Percentiles rank a stretch among this genome's conserved stretches.
These are phyloP conservation scores for Bipolaris oryzae DNA, from an alignment of 2,329 filamentous ascomycete species.

Conservation along the genomic window DNA sequence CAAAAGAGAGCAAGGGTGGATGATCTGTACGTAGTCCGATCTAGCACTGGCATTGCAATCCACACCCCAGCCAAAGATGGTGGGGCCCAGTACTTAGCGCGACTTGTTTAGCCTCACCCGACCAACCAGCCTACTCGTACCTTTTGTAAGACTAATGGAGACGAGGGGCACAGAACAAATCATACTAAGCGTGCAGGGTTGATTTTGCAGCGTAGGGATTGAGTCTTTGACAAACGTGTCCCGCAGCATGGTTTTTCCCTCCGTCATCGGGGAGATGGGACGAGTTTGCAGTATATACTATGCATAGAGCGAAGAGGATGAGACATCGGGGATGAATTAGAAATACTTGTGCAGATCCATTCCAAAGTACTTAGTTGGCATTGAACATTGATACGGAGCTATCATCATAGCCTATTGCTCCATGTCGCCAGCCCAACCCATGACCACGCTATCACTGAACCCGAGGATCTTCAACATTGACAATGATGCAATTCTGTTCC, in stretches of 20 bases:
- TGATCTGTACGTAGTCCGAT: not conserved
- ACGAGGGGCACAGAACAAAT: too few species aligned
- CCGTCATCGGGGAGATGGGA: too few species aligned
- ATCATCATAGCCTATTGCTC: not conserved
- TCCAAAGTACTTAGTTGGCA: not conserved
- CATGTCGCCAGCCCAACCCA: not conserved
- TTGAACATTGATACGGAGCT: not conserved
- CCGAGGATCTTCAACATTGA: conserved; percentile 27
- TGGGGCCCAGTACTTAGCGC: conserved; percentile 9
- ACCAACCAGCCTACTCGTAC: conserved; percentile 3
- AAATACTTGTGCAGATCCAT: too few species aligned
- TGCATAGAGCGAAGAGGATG: too few species aligned
- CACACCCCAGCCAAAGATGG: not conserved
- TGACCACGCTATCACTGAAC: conserved; percentile 14
- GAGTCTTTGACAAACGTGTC: too few species aligned
- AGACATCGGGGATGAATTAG: too few species aligned
- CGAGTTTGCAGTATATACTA: too few species aligned
- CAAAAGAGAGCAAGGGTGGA: not conserved
- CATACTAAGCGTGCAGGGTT: too few species aligned
- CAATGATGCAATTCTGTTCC: conserved; percentile 30
- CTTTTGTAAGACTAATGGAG: too few species aligned
- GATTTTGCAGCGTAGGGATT: too few species aligned
- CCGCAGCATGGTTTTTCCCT: too few species aligned
- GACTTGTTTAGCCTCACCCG: conserved; percentile 8
- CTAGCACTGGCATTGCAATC: not conserved